A percentile compares a stretch with the other conserved stretches of the same genome.
phyloP scores from a whole-genome alignment of 106 monocot genomes.

The Allium sativum region DNA sequence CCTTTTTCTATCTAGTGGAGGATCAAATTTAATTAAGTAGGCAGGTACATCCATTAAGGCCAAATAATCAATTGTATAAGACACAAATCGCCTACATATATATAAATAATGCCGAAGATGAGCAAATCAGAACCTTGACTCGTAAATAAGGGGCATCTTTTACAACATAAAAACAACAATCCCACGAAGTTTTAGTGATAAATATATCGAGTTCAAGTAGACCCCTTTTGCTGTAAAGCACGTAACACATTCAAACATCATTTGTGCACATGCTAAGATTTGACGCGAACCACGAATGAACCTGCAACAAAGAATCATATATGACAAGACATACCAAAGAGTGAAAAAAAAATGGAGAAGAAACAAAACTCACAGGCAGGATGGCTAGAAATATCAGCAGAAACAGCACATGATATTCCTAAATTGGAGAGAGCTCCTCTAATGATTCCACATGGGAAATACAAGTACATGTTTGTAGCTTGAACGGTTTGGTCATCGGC shows the following conservation, averaged over 20 bases:
- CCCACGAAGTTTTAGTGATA: too few relatives aligned
- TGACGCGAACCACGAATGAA: conserved; percentile 9
- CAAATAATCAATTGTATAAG: too few relatives aligned
- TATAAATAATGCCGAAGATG: too few relatives aligned
- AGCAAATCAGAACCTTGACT: too few relatives aligned
- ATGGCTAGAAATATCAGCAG: conserved; percentile 81
- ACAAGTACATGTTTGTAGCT: conserved; percentile 76
- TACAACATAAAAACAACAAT: too few relatives aligned
- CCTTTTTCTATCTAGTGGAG: too few relatives aligned
- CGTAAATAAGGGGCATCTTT: too few relatives aligned
- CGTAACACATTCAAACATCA: background rate
- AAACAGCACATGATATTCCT: conserved; percentile 85
- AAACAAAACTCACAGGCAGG: conserved; percentile 67
- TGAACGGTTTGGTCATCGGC: conserved; percentile 28
- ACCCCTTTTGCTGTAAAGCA: too few relatives aligned
- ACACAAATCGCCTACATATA: too few relatives aligned
- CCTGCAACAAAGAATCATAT: conserved; percentile 1
- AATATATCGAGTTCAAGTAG: too few relatives aligned
- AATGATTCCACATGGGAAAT: conserved; percentile 95
- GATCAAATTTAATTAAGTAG: too few relatives aligned
- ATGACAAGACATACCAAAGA: background rate
- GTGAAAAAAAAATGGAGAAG: background rate
- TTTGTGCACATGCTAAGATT: background rate
- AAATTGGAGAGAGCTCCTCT: conserved; percentile 88
- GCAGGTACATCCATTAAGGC: too few relatives aligned